These are phyloP conservation scores for Aquilaria agallochum DNA, from an alignment of 441 rosid genomes.

Conservation along the genomic window DNA sequence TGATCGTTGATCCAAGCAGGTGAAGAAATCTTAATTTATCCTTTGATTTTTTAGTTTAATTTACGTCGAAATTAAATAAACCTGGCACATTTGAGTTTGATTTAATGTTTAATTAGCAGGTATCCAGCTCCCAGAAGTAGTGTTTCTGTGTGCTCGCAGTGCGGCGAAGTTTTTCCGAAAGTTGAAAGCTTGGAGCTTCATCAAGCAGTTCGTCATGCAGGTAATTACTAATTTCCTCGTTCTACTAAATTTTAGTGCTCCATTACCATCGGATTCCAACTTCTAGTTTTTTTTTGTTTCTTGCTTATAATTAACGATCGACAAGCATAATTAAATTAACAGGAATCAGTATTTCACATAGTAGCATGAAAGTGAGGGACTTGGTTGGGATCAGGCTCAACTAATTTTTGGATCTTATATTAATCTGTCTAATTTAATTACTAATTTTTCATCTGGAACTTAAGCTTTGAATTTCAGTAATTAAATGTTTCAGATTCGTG, in stretches of 20 bases:
- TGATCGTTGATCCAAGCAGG: constrained; percentile 94
- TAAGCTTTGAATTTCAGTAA: no score
- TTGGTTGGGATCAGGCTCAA: background rate
- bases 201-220: constrained; percentile 98
- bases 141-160: constrained; percentile 65
- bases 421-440: no score
- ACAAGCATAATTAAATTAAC: background rate
- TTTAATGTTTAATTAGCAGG: constrained; percentile 27
- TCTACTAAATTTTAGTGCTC: no score
- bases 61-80: background rate
- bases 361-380: background rate
- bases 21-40: constrained; percentile 9
- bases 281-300: background rate
- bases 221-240: constrained; percentile 24
- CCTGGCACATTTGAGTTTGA: background rate
- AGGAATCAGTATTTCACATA: background rate
- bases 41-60: background rate
- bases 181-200: constrained; percentile 92
- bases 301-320: background rate
- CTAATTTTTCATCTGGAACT: no score
- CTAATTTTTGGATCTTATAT: no score
- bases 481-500: no score
- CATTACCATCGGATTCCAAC: no score
- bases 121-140: constrained; percentile 65
- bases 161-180: constrained; percentile 95